Base-by-base conservation (phyloP, 768 basidiomycete genomes). In the Collybiopsis confluens region DNA sequence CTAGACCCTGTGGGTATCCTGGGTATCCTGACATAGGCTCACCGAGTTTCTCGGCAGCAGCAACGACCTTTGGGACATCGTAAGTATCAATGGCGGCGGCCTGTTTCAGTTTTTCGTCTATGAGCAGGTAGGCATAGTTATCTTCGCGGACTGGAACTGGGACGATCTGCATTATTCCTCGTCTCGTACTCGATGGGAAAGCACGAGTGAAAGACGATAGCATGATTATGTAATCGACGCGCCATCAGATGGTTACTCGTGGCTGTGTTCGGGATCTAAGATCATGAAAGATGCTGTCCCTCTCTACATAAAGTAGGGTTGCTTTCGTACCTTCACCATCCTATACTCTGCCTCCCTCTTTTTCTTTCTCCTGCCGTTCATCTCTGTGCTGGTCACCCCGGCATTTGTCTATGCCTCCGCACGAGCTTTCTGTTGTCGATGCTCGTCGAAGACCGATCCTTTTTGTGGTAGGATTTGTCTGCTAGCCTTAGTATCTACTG, bases 31-130 rank as follows among this genome's bases (percentile, higher is more conserved):
- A 15, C 33, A 42, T 15, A n/a, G 9, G 36, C 26, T 35, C 37
- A 8, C 76, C 82, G 36, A 81, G 78, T 9, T 72, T 68, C 40
- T 82, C 69, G 2, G 90, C 92, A 1, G 79, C 82, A 0, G 74
- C 79, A 33, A 75, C 64, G 2, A 94, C 82, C 63, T 85, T 90
- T 41, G 76, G 64, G 0, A 91, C 80, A 60, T 93, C 89, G 64
- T 77, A 93, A 0, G 88, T 84, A 66, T 94, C 92, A 55, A 95
- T 79, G 0, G 82, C 88, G 0, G 89, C 90, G 1, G 92, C 91
- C 52, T 77, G 78, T 51, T 78, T 81, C 4, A 82, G 75, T 1
- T 70, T 59, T 48, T 85, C 79, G 68, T 92, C 90, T 56, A 92
- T 71, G 69, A 93, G 71, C 16, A 92, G 76, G 65, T 92, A 92